phyloP scores from a whole-genome alignment of 495 filamentous ascomycete species.

The Cercophora sp. region DNA sequence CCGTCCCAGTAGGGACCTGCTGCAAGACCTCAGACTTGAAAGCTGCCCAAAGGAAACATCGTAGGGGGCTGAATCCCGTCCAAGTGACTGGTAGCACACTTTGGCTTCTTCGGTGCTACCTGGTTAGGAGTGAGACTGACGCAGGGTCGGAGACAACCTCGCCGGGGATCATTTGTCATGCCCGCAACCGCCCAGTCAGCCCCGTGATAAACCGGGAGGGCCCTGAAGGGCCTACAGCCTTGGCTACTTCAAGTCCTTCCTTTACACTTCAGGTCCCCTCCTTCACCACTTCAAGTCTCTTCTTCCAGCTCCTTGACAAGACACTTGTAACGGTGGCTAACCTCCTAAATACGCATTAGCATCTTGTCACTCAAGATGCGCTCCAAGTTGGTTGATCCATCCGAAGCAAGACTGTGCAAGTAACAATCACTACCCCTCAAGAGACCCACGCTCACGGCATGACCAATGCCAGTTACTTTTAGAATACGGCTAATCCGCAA shows the following conservation, averaged over 20 bases:
- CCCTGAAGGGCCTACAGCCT: too few species aligned
- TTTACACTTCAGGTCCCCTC: too few species aligned
- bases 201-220: too few species aligned
- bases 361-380: too few species aligned
- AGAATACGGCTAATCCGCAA: not conserved
- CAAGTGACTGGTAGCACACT: not conserved
- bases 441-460: not conserved
- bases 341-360: too few species aligned
- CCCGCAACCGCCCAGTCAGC: too few species aligned
- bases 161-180: not conserved
- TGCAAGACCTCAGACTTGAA: not conserved
- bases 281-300: too few species aligned
- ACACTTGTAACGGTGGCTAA: too few species aligned
- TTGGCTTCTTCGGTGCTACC: not conserved
- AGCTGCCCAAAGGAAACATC: not conserved
- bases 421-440: not conserved
- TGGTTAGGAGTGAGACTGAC: not conserved
- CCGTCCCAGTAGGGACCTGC: not conserved
- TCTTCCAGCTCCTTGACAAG: too few species aligned
- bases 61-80: not conserved
- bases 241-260: too few species aligned
- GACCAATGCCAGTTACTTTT: not conserved
- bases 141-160: not conserved
- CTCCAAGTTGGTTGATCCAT: conserved; percentile 1
- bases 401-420: not conserved